These are phyloP conservation scores for Globisporangium middletonii DNA, from an alignment of 352 stramenopile species.

Conservation along the genomic window DNA sequence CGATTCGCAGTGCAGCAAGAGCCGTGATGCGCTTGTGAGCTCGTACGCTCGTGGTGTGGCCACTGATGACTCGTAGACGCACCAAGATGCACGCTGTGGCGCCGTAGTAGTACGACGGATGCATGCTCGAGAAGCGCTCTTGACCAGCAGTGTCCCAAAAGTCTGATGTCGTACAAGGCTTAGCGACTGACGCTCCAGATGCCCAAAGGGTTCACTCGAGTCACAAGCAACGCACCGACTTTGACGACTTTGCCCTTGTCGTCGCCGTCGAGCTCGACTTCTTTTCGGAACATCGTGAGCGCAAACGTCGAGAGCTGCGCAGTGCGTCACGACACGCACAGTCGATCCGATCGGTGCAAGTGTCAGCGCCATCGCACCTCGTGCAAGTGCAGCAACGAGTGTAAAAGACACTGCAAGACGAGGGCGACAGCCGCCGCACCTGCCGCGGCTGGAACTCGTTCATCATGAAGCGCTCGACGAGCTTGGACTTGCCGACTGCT, in stretches of 20 bases:
- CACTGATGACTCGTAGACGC: neutral
- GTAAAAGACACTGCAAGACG: neutral
- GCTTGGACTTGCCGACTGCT: slow-evolving; percentile 94
- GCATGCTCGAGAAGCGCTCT: slow-evolving; percentile 94
- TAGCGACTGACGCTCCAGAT: too few relatives aligned
- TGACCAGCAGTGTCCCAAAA: slow-evolving; percentile 96
- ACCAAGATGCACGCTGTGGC: slow-evolving; percentile 92
- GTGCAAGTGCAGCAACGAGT: neutral
- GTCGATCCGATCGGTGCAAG: neutral
- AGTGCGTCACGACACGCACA: neutral
- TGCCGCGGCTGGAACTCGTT: slow-evolving; percentile 93
- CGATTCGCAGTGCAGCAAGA: too few relatives aligned
- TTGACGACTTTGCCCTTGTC: slow-evolving; percentile 44
- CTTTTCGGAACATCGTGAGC: slow-evolving; percentile 92
- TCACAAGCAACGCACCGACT: slow-evolving; percentile 34
- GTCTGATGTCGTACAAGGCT: slow-evolving; percentile 33
- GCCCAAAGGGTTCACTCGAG: too few relatives aligned
- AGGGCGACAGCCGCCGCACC: slow-evolving; percentile 14
- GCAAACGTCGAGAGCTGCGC: slow-evolving; percentile 92
- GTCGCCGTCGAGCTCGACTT: slow-evolving; percentile 70
- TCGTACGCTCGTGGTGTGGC: too few relatives aligned
- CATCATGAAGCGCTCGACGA: slow-evolving; percentile 95
- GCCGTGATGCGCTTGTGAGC: too few relatives aligned
- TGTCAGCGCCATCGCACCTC: neutral
- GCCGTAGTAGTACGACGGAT: slow-evolving; percentile 94